Conservation (phyloP, 2,329 filamentous ascomycete genomes). For the Colletotrichum tabaci region DNA sequence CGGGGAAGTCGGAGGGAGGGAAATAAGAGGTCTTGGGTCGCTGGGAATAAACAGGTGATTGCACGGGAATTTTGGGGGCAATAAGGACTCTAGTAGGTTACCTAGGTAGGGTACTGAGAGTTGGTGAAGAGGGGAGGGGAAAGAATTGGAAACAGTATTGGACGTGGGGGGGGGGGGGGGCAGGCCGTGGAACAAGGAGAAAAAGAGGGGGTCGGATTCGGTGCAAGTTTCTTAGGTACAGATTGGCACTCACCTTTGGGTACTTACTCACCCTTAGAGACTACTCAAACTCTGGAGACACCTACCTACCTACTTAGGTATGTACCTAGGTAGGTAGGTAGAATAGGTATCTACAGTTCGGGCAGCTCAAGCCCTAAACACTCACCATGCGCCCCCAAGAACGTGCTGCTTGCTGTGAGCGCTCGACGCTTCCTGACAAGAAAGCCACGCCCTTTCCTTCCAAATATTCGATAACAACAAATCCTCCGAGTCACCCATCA, state of each 20-base stretch:
- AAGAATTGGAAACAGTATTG: background rate
- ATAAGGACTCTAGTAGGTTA: conserved; percentile 13
- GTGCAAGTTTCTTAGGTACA: background rate
- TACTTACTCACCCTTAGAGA: too few species aligned
- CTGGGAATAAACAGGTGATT: conserved; percentile 44
- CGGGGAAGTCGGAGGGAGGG: conserved; percentile 5
- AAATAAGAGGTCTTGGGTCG: conserved; percentile 20
- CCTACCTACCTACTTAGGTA: too few species aligned
- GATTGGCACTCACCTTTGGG: too few species aligned
- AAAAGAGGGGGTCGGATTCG: background rate
- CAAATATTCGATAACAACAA: background rate
- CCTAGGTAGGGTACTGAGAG: background rate
- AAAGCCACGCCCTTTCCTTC: too few species aligned
- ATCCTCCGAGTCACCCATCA: background rate
- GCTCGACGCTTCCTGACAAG: too few species aligned
- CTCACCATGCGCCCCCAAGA: too few species aligned
- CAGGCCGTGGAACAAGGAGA: background rate
- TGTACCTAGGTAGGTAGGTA: too few species aligned
- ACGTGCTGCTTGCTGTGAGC: too few species aligned
- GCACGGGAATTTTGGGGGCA: conserved; percentile 24
- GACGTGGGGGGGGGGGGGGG: background rate
- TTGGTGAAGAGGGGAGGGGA: background rate
- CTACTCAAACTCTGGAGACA: too few species aligned
- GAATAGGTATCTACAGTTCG: too few species aligned
- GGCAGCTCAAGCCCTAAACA: too few species aligned